Percentiles rank a stretch among this genome's conserved stretches.
These are phyloP conservation scores for Diospyros kaki DNA, from an alignment of 148 eudicot genomes.

Conservation along the genomic window DNA sequence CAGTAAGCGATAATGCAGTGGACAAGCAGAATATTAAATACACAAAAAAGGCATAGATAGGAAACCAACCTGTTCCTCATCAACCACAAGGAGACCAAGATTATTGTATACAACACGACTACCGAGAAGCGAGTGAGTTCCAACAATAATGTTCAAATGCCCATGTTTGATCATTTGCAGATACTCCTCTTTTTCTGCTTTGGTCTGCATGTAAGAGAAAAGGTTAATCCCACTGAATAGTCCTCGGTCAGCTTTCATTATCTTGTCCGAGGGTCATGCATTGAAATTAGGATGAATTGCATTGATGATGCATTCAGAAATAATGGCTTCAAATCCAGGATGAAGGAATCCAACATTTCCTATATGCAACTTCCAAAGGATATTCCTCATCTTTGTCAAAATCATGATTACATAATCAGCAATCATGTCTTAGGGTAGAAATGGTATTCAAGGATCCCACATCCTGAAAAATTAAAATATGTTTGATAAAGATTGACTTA, in stretches of 20 bases:
- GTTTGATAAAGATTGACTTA: not conserved
- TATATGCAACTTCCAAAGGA: not conserved
- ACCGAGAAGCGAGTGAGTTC: constrained; percentile 94
- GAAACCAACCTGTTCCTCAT: constrained; percentile 91
- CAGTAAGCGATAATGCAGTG: too few species aligned
- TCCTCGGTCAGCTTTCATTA: not conserved
- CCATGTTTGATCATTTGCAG: constrained; percentile 69
- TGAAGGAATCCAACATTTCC: constrained; percentile 2
- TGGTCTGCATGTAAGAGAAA: constrained; percentile 53
- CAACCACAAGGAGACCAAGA: constrained; percentile 96
- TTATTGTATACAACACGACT: constrained; percentile 75
- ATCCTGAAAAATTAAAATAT: not conserved
- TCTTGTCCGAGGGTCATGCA: constrained; percentile 9
- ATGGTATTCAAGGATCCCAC: constrained; percentile 6
- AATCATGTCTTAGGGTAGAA: constrained; percentile 1
- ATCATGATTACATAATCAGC: not conserved
- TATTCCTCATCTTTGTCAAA: constrained; percentile 1
- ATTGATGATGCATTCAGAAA: not conserved
- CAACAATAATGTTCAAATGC: constrained; percentile 76
- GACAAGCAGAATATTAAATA: not conserved
- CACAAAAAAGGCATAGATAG: constrained; percentile 10
- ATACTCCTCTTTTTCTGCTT: constrained; percentile 77
- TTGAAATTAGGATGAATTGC: not conserved
- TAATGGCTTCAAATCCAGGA: not conserved
- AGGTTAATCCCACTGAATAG: constrained; percentile 2